phyloP scores from a whole-genome alignment of 1,284 basidiomycete genomes.

The Irpex rosettiformis region DNA sequence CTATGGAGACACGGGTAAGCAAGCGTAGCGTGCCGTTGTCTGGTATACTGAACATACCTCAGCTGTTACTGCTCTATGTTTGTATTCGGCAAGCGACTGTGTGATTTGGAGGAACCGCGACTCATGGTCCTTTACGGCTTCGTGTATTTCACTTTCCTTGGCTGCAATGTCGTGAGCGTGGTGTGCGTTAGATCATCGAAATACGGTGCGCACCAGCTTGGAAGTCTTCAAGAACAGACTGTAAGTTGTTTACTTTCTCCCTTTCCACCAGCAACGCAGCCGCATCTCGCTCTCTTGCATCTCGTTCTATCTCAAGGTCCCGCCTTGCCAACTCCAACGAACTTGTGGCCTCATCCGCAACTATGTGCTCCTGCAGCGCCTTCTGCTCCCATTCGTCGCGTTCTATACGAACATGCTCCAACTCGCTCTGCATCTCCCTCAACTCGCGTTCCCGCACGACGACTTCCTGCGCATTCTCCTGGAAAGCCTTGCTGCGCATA shows the following conservation, averaged over 20 bases:
- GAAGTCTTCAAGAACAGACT: constrained; percentile 93
- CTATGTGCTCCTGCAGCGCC: constrained; percentile 70
- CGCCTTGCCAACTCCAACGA: constrained; percentile 57
- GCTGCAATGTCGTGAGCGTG: constrained; percentile 36
- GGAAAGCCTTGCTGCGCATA: constrained; percentile 58
- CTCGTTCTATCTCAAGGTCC: constrained; percentile 64
- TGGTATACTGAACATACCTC: constrained; percentile 51
- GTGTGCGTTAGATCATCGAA: constrained; percentile 1
- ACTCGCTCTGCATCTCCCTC: constrained; percentile 74
- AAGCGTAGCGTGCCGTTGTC: not conserved
- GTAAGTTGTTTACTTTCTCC: constrained; percentile 80
- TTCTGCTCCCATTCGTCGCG: constrained; percentile 86
- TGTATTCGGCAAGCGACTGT: constrained; percentile 79
- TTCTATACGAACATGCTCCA: constrained; percentile 82
- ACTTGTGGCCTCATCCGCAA: constrained; percentile 64
- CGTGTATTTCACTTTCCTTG: constrained; percentile 72
- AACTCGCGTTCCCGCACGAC: constrained; percentile 76
- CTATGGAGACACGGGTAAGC: constrained; percentile 30
- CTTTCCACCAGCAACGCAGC: constrained; percentile 65
- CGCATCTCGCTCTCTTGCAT: constrained; percentile 49
- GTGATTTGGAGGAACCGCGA: constrained; percentile 68
- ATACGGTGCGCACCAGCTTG: constrained; percentile 80
- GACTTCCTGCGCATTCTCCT: constrained; percentile 67
- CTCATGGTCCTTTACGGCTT: constrained; percentile 82
- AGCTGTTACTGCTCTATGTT: constrained; percentile 80